A percentile compares a stretch with the other conserved stretches of the same genome.
Evolutionary conservation across 176 grass and related monocot species (phyloP).

Genomic region (Aegilops tauschii): DNA sequence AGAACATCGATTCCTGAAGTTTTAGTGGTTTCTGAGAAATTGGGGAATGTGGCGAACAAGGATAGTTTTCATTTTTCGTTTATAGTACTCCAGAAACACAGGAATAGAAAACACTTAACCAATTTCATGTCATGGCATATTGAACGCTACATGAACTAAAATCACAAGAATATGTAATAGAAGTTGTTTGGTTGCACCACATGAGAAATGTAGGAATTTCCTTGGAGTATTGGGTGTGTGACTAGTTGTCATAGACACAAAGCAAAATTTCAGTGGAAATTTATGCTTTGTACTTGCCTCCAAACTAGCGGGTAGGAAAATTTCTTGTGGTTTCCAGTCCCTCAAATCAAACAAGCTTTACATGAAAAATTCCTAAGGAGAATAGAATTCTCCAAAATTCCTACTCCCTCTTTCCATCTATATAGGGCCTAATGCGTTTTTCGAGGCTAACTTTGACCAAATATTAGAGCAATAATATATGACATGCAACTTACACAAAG

Average conservation of each 20-base stretch:
- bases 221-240: not conserved
- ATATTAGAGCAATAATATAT: no score
- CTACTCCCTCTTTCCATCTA: no score
- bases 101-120: not conserved
- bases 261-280: not conserved
- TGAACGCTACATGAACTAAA: not conserved
- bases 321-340: not conserved
- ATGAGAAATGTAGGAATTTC: not conserved
- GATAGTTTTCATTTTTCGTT: not conserved
- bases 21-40: not conserved
- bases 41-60: not conserved
- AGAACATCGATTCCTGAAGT: not conserved
- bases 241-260: not conserved
- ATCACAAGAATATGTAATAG: not conserved
- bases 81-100: not conserved
- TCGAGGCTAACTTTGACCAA: no score
- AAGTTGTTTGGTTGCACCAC: not conserved
- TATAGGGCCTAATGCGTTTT: no score
- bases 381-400: not conserved
- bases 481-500: no score
- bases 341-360: not conserved
- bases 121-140: not conserved
- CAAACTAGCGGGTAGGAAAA: not conserved
- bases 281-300: not conserved
- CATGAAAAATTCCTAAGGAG: not conserved